Percentiles rank a stretch among this genome's conserved stretches.
These are phyloP conservation scores for Trichophyton benhamiae DNA, from an alignment of 2,329 filamentous ascomycete genomes.

Conservation along the genomic window DNA sequence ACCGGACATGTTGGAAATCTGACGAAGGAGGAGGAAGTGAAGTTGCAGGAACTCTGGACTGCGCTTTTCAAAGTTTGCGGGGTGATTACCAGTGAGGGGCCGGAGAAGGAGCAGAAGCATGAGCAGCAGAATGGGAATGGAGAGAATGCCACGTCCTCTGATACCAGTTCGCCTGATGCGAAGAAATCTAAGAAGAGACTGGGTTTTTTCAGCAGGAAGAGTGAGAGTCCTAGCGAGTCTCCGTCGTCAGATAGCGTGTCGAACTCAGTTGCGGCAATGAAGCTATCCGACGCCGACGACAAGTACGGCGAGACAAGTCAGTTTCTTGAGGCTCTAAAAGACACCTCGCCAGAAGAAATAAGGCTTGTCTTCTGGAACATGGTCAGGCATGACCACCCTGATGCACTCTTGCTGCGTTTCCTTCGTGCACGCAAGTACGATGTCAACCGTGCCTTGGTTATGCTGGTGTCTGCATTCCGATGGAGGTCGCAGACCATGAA, in stretches of 20 bases:
- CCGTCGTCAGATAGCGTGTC: slow-evolving; percentile 22
- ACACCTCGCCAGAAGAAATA: slow-evolving; percentile 63
- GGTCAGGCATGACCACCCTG: slow-evolving; percentile 91
- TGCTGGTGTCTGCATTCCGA: slow-evolving; percentile 87
- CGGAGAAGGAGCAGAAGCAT: slow-evolving; percentile 9
- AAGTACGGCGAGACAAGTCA: slow-evolving; percentile 87
- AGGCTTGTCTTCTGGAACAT: slow-evolving; percentile 78
- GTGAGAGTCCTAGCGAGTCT: slow-evolving; percentile 24
- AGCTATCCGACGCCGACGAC: slow-evolving; percentile 53
- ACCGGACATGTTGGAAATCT: slow-evolving; percentile 69
- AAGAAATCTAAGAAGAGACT: slow-evolving; percentile 67
- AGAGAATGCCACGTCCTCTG: slow-evolving; percentile 6
- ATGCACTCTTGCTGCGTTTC: slow-evolving; percentile 70
- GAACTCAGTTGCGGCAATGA: slow-evolving; percentile 25
- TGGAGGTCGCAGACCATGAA: slow-evolving; percentile 77
- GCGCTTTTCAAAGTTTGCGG: slow-evolving; percentile 62
- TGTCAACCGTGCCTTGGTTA: slow-evolving; percentile 79
- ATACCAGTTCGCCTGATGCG: slow-evolving; percentile 28
- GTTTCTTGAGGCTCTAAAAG: slow-evolving; percentile 69
- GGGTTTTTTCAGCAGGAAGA: slow-evolving; percentile 53
- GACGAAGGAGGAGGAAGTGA: slow-evolving; percentile 77
- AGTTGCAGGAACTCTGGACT: slow-evolving; percentile 77
- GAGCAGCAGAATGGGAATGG: slow-evolving; percentile 13
- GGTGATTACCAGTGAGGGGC: slow-evolving; percentile 32
- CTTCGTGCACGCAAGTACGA: slow-evolving; percentile 91